phyloP scores from a whole-genome alignment of 2,329 filamentous ascomycete genomes.

The Triangularia setosa region DNA sequence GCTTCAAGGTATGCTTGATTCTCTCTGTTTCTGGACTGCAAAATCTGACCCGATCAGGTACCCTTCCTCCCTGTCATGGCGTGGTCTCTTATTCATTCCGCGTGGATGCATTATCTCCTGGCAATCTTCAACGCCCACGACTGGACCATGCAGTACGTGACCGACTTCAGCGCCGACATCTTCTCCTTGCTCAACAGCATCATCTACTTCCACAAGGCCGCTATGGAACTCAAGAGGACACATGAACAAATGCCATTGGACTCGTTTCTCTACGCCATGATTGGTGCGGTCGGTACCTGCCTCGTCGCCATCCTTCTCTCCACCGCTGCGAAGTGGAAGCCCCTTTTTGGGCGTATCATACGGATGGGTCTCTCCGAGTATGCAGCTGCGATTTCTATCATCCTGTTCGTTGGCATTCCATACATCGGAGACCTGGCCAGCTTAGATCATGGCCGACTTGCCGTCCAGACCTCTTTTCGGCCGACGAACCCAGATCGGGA shows the following conservation, averaged over 20 bases:
- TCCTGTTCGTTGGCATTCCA: slow-evolving; percentile 61
- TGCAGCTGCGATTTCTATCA: slow-evolving; percentile 62
- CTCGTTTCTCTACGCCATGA: slow-evolving; percentile 61
- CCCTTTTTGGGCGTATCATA: slow-evolving; percentile 58
- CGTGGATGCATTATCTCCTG: slow-evolving; percentile 61
- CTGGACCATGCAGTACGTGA: slow-evolving; percentile 68
- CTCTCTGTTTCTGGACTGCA: background rate
- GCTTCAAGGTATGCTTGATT: slow-evolving; percentile 44
- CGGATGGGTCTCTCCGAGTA: slow-evolving; percentile 60
- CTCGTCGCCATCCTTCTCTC: slow-evolving; percentile 58
- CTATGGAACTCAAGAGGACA: slow-evolving; percentile 59
- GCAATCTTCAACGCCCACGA: slow-evolving; percentile 65
- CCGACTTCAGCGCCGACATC: slow-evolving; percentile 62
- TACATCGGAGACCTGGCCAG: slow-evolving; percentile 55
- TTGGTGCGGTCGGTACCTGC: slow-evolving; percentile 61
- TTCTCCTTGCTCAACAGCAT: slow-evolving; percentile 47
- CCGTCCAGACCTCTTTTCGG: slow-evolving; percentile 52
- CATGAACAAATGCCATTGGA: slow-evolving; percentile 55
- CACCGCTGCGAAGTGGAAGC: slow-evolving; percentile 58
- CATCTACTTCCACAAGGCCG: slow-evolving; percentile 61
- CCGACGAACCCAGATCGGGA: slow-evolving; percentile 53
- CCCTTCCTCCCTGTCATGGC: slow-evolving; percentile 63
- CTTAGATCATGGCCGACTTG: slow-evolving; percentile 56
- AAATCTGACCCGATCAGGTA: background rate
- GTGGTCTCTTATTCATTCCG: slow-evolving; percentile 62